Evolutionary conservation across 768 basidiomycete genomes (phyloP).

Genomic region (Leccinum rimulosum): DNA sequence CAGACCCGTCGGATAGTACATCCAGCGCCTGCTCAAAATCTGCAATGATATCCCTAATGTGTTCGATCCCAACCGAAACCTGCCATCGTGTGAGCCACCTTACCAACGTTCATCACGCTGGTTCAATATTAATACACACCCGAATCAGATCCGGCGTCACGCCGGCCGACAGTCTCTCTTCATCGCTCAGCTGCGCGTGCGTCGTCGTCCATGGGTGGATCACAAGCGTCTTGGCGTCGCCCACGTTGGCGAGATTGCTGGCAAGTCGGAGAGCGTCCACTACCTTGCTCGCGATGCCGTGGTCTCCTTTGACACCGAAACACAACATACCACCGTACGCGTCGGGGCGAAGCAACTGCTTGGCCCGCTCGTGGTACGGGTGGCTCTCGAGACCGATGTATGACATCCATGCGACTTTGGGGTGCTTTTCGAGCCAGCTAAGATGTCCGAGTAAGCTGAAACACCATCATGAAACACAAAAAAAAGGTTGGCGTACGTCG

Average conservation of each 20-base stretch:
- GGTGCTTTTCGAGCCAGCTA: slow-evolving; percentile 60
- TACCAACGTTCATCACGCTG: not conserved
- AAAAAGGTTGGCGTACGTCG: slow-evolving; percentile 28
- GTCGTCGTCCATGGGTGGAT: slow-evolving; percentile 60
- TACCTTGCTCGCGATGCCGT: slow-evolving; percentile 49
- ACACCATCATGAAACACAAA: too few species aligned
- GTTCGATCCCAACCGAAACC: slow-evolving; percentile 46
- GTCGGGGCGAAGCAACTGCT: too few species aligned
- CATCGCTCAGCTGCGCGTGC: slow-evolving; percentile 51
- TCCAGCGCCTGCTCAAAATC: slow-evolving; percentile 43
- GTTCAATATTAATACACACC: slow-evolving; percentile 36
- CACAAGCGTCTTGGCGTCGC: slow-evolving; percentile 61
- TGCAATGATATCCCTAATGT: slow-evolving; percentile 46
- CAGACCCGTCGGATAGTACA: not conserved
- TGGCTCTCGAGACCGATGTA: slow-evolving; percentile 72
- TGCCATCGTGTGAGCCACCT: slow-evolving; percentile 5
- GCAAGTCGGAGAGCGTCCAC: slow-evolving; percentile 72
- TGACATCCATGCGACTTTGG: slow-evolving; percentile 70
- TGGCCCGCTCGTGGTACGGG: slow-evolving; percentile 55
- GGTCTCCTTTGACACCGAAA: slow-evolving; percentile 70
- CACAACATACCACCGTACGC: too few species aligned
- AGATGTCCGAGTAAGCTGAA: not conserved
- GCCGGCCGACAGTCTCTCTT: slow-evolving; percentile 48
- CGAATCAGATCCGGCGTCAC: slow-evolving; percentile 58
- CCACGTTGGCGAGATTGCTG: slow-evolving; percentile 72